A percentile compares a stretch with the other conserved stretches of the same genome.
These are phyloP conservation scores for Rhodotorula toruloides DNA, from an alignment of 768 basidiomycete species.

Conservation along the genomic window DNA sequence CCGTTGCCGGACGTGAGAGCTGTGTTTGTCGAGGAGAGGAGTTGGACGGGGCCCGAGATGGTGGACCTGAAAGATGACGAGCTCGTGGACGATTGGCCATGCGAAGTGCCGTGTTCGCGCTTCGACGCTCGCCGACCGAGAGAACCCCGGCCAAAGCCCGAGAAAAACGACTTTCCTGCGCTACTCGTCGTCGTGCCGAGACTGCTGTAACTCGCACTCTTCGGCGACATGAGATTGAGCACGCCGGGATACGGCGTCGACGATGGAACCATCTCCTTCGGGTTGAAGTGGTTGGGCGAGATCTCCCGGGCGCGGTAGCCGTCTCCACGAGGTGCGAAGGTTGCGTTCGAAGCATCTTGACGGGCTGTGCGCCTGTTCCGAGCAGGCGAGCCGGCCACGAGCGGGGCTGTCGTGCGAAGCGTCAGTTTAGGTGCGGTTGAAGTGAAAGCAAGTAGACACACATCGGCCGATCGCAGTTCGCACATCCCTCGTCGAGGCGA, in stretches of 20 bases:
- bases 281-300: not conserved
- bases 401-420: not conserved
- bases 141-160: not conserved
- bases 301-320: constrained; percentile 26
- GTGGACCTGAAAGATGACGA: not conserved
- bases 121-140: not conserved
- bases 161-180: constrained; percentile 3
- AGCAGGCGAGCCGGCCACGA: not conserved
- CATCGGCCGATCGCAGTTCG: not conserved
- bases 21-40: not conserved
- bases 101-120: not conserved
- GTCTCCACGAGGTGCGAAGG: constrained; percentile 26
- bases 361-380: constrained; percentile 3
- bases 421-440: not conserved
- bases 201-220: not conserved
- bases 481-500: constrained; percentile 51
- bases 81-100: not conserved
- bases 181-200: not conserved
- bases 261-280: not conserved
- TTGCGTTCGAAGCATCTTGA: constrained; percentile 19
- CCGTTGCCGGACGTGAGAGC: not conserved
- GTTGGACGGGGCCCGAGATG: constrained; percentile 1
- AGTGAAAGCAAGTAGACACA: not conserved
- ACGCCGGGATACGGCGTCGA: constrained; percentile 25
- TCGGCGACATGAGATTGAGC: not conserved